Evolutionary conservation across 257 asterid species (phyloP).

Genomic region (Solanum pennellii): DNA sequence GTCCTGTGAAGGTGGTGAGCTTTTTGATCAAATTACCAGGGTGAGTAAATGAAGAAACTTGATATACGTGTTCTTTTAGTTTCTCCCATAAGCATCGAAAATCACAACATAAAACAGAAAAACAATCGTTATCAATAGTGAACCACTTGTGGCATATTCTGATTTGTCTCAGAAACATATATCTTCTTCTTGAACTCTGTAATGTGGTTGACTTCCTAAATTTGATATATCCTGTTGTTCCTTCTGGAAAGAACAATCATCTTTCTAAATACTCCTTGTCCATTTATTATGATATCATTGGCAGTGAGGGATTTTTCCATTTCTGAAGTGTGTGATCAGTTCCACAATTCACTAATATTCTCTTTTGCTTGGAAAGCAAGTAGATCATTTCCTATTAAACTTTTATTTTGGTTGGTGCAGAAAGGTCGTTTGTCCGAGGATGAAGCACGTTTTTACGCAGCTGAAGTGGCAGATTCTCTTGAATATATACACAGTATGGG

Average conservation of each 20-base stretch:
- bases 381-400: not conserved
- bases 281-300: not conserved
- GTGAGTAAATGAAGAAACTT: conserved; percentile 25
- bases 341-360: not conserved
- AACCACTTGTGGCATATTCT: not conserved
- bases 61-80: not conserved
- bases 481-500: conserved; percentile 97
- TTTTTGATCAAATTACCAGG: conserved; percentile 93
- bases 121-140: not conserved
- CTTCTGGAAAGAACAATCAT: not conserved
- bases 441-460: conserved; percentile 91
- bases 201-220: not conserved
- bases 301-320: not conserved
- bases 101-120: not conserved
- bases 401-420: conserved; percentile 37
- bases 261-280: not conserved
- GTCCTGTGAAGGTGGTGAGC: conserved; percentile 99
- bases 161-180: not conserved
- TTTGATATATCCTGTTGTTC: not conserved
- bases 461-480: conserved; percentile 96
- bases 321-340: not conserved
- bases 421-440: conserved; percentile 89
- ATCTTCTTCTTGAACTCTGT: not conserved
- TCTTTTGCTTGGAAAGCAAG: not conserved
- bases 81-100: not conserved